Evolutionary conservation across 352 stramenopile genomes (phyloP), one percentile per base, ranked within the genome.

Genomic region (Globisporangium recalcitrans): DNA sequence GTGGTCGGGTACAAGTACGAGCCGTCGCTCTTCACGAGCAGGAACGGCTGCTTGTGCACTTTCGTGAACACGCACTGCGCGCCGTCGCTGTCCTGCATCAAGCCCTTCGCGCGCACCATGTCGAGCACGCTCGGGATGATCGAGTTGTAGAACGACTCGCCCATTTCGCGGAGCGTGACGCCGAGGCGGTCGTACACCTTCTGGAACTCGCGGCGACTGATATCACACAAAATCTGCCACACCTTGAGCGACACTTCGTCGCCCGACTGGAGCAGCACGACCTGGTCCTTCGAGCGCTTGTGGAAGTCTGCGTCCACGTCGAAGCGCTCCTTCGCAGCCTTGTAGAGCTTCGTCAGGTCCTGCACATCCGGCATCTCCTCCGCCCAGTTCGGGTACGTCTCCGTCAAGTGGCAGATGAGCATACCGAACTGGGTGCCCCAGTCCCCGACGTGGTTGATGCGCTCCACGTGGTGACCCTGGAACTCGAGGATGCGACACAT

Each of bases 391-490:
- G 60, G 97, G 78, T 98, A 99, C 65, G 96, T 95, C 69, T 99
- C 97, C 58, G 97, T 98, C 52, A 99, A 82, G 76, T 99, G 97
- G 71, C 97, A 96, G 75, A 99, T 99, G 13, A 99, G 85, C 98
- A 99, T 99, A 47, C 97, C 98, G 69, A 99, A 99, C 76, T 99
- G 97, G 14, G 86, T 93, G 40, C 86, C 86, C 86, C 83, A 92
- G 70, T 95, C 86, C 16, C 86, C 86, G 16, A 93, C 78, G 79
- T 95, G 86, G 73, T 92, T 95, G 34, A 93, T 85, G 29, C 86
- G 84, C 56, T 75, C 64, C n/a, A 95, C 86, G 32, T 92, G 70
- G 71, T 92, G 77, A 67, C 72, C 79, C 65, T 93, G 84, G 71
- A 95, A 95, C 61, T 95, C 86, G n/a, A 95, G 67, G 58, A 95